Evolutionary conservation across 1,284 basidiomycete species (phyloP).

Genomic region (Sanghuangporus sanghuang): DNA sequence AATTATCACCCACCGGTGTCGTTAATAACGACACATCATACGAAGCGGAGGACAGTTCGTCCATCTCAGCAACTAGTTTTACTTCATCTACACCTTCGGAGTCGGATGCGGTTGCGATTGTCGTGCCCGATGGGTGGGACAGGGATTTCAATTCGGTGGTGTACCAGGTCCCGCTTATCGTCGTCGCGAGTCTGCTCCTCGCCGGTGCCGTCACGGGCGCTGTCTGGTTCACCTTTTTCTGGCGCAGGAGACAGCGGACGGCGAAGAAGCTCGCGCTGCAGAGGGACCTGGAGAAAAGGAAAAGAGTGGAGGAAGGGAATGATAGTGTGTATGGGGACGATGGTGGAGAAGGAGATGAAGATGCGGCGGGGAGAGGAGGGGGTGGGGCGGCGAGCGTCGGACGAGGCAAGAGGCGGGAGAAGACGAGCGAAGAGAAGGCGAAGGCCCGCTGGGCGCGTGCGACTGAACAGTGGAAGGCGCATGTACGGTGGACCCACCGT

Average conservation of each 20-base stretch:
- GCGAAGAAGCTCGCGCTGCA: conserved; percentile 29
- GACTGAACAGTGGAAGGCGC: conserved; percentile 58
- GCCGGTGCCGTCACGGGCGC: conserved; percentile 50
- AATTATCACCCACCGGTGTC: neutral
- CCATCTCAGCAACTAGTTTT: neutral
- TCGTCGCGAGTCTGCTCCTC: conserved; percentile 54
- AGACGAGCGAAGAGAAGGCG: conserved; percentile 24
- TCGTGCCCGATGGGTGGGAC: conserved; percentile 56
- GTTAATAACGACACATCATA: neutral
- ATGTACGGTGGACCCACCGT: conserved; percentile 49
- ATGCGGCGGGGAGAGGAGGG: conserved; percentile 23
- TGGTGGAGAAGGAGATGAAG: conserved; percentile 43
- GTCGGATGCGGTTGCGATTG: conserved; percentile 6
- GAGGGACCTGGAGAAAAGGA: conserved; percentile 31
- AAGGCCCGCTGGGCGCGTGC: conserved; percentile 58
- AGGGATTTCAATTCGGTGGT: conserved; percentile 19
- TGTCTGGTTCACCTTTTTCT: conserved; percentile 52
- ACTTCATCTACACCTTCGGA: neutral
- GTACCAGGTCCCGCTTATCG: conserved; percentile 40
- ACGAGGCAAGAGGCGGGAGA: conserved; percentile 27
- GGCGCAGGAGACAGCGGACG: conserved; percentile 37
- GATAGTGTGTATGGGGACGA: conserved; percentile 20
- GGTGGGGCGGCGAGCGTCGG: conserved; percentile 21
- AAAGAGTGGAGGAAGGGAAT: conserved; percentile 22
- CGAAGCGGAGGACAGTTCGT: conserved; percentile 1